These are phyloP conservation scores for Stagonosporopsis chrysanthemi DNA, from an alignment of 2,329 filamentous ascomycete species.

Conservation along the genomic window DNA sequence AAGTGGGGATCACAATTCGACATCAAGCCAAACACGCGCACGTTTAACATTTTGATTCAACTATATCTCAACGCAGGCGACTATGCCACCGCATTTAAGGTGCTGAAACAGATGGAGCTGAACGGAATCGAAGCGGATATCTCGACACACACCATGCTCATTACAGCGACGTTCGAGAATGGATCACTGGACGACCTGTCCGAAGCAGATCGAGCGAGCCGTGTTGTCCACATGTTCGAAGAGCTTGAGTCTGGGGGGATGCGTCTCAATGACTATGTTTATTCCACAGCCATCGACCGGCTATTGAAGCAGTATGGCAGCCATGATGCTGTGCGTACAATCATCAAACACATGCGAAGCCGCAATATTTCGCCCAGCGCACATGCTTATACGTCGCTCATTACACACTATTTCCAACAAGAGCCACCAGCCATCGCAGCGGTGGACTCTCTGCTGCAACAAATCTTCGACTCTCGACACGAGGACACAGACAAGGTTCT, in stretches of 20 bases:
- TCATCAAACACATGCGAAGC: constrained; percentile 69
- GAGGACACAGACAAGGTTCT: constrained; percentile 63
- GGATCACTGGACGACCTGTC: constrained; percentile 54
- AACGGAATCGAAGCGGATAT: constrained; percentile 65
- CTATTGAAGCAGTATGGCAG: constrained; percentile 61
- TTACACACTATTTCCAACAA: constrained; percentile 70
- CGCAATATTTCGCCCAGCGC: constrained; percentile 63
- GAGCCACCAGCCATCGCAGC: constrained; percentile 65
- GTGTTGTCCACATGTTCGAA: constrained; percentile 63
- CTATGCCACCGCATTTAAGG: constrained; percentile 56
- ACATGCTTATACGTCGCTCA: constrained; percentile 77
- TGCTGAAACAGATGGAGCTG: constrained; percentile 67
- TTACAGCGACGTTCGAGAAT: constrained; percentile 65
- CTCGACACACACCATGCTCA: constrained; percentile 76
- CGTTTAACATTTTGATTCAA: constrained; percentile 74
- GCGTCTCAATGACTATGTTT: constrained; percentile 67
- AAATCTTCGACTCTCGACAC: constrained; percentile 47
- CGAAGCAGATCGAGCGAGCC: constrained; percentile 59
- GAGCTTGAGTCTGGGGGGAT: constrained; percentile 65
- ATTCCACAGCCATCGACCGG: constrained; percentile 73
- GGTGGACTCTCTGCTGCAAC: constrained; percentile 65
- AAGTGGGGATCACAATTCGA: constrained; percentile 53
- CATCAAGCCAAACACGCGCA: constrained; percentile 57
- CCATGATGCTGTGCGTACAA: constrained; percentile 61
- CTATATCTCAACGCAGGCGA: constrained; percentile 62